Base-by-base conservation (phyloP, 164 flowering plant genomes). In the Pachysandra terminalis region DNA sequence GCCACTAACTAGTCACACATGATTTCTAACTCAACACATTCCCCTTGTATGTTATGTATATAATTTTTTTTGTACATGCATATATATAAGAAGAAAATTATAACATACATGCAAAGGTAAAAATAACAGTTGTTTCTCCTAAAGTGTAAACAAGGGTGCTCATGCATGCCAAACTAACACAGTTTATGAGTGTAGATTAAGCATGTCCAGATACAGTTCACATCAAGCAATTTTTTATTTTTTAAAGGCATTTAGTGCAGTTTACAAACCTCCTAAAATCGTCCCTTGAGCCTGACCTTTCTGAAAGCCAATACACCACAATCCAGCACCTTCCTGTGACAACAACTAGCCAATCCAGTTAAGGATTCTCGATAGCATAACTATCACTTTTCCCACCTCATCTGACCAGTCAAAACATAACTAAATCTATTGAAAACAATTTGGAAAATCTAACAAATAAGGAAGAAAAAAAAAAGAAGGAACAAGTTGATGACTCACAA, bases 231-330 rank as follows among this genome's bases (percentile, higher is more conserved):
- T 3, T 32, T 32, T 32, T 32, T 7, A 3, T 32, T 32, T 32
- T 3, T 32, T 32, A 22, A 56, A 63, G 48, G 53, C 54, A 16
- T 66, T 59, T 21, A 17, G 60, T 56, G 12, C 59, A 57, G 41
- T 17, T 19, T 21, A 6, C 64, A 61, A 78, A 92, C 99, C 99
- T 88, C 99, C 99, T 78, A 95, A 82, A 71, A 95, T 92, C 67
- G 99, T 66, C 35, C 76, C 86, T 75, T 84, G 89, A 65, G 90
- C 93, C 48, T 74, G 81, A 66, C 78, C 77, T 70, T 81, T 86
- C 78, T 86, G 94, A 76, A 93, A 89, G 70, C 98, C 99, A 59
- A 95, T 81, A 81, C 99, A 95, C 98, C 98, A 92, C n/a, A 80
- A 74, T 13, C 80, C 77, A 60, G 82, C 83, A 68, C 82, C 87